Evolutionary conservation across 2,329 filamentous ascomycete species (phyloP), one percentile per base, ranked within the genome.

Genomic region (Parasarocladium wereldwijsianum): DNA sequence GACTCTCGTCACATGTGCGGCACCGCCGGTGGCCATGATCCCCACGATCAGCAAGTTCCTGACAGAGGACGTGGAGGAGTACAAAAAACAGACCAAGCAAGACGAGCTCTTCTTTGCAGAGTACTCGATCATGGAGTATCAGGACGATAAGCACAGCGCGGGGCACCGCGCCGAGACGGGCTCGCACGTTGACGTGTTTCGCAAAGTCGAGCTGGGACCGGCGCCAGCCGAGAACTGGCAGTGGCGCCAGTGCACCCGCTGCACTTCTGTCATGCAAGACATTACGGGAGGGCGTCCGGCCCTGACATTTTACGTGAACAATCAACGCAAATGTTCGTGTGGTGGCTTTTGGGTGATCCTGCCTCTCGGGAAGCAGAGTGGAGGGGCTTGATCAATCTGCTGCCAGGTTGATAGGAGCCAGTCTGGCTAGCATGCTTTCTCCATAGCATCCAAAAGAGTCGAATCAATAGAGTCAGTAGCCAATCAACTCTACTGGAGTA

Each of bases 51-150:
- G 74, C 37, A 70, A 68, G 32, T 64, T 77, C 34, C 73, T 87
- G 35, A 60, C 62, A 18, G 57, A 60, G 17, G 66, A 73, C 26
- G 52, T 84, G 17, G 59, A 58, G 0, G 58, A 61, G 13, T 64
- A 86, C 32, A 62, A 67, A 23, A 57, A 58, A 5, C 60, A 66
- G 32, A 63, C 75, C 8, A 72, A 90, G 39, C 64, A 71, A 17
- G 67, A 75, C 8, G 65, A 65, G 36, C 60, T 93, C 28, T 81
- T 80, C 53, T 79, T 84, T 51, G 69, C 70, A 28, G 71, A 90
- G 45, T 82, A 75, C 32, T 62, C 62, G 28, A 67, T 81, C 46
- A 59, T 90, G 8, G 77, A 78, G 5, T 58, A 83, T 10, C 63
- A 66, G 8, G 65, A 75, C 31, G 70, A 75, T 35, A 51, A 52